Conservation (phyloP, 225 moss, liverwort and hornwort genomes). For the Anthoceros angustus region DNA sequence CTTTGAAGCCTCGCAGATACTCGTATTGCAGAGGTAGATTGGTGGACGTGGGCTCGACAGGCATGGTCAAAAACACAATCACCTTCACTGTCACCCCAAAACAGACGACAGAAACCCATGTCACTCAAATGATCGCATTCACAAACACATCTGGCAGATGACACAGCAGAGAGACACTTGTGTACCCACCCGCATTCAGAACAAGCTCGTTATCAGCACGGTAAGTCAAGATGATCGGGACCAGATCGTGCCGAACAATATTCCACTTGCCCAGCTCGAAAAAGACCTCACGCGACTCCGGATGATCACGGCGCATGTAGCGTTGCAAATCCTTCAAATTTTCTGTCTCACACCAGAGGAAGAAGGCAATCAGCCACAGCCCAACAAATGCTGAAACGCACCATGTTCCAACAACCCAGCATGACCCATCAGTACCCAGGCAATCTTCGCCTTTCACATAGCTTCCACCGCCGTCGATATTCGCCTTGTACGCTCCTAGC, state of each 20-base stretch:
- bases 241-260: slow-evolving; percentile 63
- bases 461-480: slow-evolving; percentile 34
- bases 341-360: slow-evolving; percentile 21
- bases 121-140: background rate
- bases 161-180: background rate
- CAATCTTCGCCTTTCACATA: slow-evolving; percentile 66
- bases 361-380: background rate
- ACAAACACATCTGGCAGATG: background rate
- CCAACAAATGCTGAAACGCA: background rate
- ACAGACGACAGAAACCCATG: background rate
- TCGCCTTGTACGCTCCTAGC: slow-evolving; percentile 41
- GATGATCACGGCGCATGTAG: slow-evolving; percentile 66
- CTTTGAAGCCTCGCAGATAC: slow-evolving; percentile 59
- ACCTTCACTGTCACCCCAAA: slow-evolving; percentile 55
- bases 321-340: slow-evolving; percentile 71
- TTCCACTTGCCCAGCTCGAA: slow-evolving; percentile 94
- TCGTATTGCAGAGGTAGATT: slow-evolving; percentile 52
- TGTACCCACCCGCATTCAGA: slow-evolving; percentile 49
- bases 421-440: slow-evolving; percentile 30
- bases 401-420: background rate
- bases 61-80: slow-evolving; percentile 90
- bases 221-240: slow-evolving; percentile 58
- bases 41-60: slow-evolving; percentile 46
- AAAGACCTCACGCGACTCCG: slow-evolving; percentile 49
- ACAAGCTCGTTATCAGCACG: slow-evolving; percentile 60